These are phyloP conservation scores for Trametes coccinea DNA, from an alignment of 768 basidiomycete genomes.

Conservation along the genomic window DNA sequence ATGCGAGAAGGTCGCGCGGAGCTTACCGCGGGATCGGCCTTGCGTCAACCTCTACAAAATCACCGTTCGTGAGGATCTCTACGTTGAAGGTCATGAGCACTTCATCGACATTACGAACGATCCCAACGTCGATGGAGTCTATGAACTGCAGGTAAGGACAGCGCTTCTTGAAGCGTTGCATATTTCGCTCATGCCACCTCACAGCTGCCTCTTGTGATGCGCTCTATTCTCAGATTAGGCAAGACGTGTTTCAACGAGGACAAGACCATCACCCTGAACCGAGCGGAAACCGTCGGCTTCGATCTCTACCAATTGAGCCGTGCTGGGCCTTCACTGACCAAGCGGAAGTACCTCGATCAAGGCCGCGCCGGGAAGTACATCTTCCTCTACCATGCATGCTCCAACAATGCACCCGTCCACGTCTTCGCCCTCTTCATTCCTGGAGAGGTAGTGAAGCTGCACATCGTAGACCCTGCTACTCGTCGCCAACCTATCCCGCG, in stretches of 20 bases:
- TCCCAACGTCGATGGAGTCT: conserved; percentile 93
- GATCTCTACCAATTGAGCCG: conserved; percentile 81
- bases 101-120: conserved; percentile 93
- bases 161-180: not conserved
- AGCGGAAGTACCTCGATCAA: conserved; percentile 70
- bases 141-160: conserved; percentile 77
- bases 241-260: conserved; percentile 75
- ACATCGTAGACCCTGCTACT: conserved; percentile 89
- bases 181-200: not conserved
- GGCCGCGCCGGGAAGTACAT: conserved; percentile 74
- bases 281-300: conserved; percentile 80
- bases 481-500: conserved; percentile 79
- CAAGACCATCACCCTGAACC: conserved; percentile 69
- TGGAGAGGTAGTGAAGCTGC: conserved; percentile 66
- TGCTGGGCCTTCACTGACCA: conserved; percentile 54
- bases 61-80: conserved; percentile 79
- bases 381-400: conserved; percentile 85
- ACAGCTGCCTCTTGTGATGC: conserved; percentile 80
- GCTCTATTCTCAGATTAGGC: conserved; percentile 81
- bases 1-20: conserved; percentile 70
- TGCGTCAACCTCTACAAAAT: conserved; percentile 83
- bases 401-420: conserved; percentile 73
- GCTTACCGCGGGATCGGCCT: conserved; percentile 76
- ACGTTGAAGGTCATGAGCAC: conserved; percentile 82
- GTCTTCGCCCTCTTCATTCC: conserved; percentile 89